Base-by-base conservation (phyloP, 2,329 filamentous ascomycete species). In the Calonectria crousiana region DNA sequence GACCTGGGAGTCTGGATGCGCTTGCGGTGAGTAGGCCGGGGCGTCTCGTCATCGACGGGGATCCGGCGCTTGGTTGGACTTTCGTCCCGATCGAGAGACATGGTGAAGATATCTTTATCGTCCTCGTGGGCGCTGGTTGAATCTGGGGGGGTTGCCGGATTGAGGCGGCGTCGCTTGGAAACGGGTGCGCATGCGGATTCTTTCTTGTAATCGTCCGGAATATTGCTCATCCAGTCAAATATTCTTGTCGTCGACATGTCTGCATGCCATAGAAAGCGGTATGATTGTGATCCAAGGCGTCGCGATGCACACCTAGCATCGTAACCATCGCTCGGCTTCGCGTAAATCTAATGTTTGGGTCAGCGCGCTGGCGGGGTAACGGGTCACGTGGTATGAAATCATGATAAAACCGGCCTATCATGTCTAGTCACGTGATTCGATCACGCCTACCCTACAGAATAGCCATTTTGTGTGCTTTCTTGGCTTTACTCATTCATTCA, bases 1-100 rank as follows among this genome's bases (percentile, higher is more conserved):
- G 73, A 74, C n/a, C 65, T 26, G 14, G 28, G n/a, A 6, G 73
- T 65, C 14, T 66, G 65, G 13, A 71, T 65, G 38, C 60, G 67
- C 44, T 71, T 73, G 11, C 34, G 30, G 34, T 62, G 34, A 1
- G 14, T 2, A 23, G 68, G 47, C 32, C 44, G 67, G 23, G 67
- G 67, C 14, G 67, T 52, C 26, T 38, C 16, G 11, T 69, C 67
- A 13, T 64, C 53, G 20, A 44, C 18, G 18, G 36, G 34, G 18
- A 32, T 53, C 11, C 52, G 51, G 11, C 66, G 66, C 51, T 68
- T 68, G 11, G 36, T 32, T 20, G 66, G 66, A 28, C 51, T 68
- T 32, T 58, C 36, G 5, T 58, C 51, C 6, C 51, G 66, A 13
- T 32, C 20, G 4, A 34, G 49, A 47, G 66, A 56, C 66, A 68